phyloP scores from a whole-genome alignment of 1,284 basidiomycete genomes.

The Naganishia sp. region DNA sequence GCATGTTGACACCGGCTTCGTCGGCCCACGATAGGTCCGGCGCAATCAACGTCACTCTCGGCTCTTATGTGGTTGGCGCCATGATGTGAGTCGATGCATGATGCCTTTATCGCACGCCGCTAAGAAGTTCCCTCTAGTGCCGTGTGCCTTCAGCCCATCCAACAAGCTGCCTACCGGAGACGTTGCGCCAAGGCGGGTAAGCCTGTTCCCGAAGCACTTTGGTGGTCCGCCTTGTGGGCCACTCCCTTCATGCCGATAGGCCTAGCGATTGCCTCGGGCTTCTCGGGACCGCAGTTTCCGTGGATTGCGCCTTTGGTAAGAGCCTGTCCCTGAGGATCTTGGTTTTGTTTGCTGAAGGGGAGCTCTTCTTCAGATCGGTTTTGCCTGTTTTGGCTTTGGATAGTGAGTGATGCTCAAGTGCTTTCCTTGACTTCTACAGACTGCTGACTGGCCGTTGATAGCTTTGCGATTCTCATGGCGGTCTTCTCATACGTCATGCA shows the following conservation, averaged over 20 bases:
- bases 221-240: slow-evolving; percentile 41
- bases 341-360: too few species aligned
- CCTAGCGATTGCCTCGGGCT: slow-evolving; percentile 44
- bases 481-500: slow-evolving; percentile 43
- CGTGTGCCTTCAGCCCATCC: slow-evolving; percentile 38
- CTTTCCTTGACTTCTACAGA: neutral
- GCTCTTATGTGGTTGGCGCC: slow-evolving; percentile 41
- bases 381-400: slow-evolving; percentile 19
- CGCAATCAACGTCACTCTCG: slow-evolving; percentile 41
- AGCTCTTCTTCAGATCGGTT: slow-evolving; percentile 3
- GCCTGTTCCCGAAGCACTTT: slow-evolving; percentile 41
- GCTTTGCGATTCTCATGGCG: slow-evolving; percentile 43
- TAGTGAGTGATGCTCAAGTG: slow-evolving; percentile 2
- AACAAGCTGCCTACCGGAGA: slow-evolving; percentile 38
- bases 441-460: slow-evolving; percentile 7
- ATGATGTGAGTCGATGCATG: slow-evolving; percentile 32
- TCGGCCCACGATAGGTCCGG: slow-evolving; percentile 34
- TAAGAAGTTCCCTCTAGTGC: slow-evolving; percentile 15
- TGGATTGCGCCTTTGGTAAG: slow-evolving; percentile 43
- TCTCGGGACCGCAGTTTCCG: slow-evolving; percentile 38
- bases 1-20: neutral
- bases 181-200: slow-evolving; percentile 22
- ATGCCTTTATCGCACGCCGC: neutral
- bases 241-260: slow-evolving; percentile 43
- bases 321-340: neutral